phyloP scores from a whole-genome alignment of 1,284 basidiomycete species.

The Pterula multifida region DNA sequence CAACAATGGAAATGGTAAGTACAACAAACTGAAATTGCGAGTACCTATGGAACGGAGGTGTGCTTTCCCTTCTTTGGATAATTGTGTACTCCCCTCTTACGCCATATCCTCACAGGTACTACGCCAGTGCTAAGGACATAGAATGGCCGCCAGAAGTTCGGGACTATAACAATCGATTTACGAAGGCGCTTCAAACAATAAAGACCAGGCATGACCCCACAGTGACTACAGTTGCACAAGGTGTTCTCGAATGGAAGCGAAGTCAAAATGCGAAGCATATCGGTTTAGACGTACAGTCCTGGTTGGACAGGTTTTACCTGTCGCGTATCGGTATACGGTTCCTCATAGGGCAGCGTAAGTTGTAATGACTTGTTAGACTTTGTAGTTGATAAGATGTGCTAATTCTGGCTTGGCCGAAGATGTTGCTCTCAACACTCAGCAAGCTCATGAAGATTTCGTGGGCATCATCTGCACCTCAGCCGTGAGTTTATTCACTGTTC shows the following conservation, averaged over 20 bases:
- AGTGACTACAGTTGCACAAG: slow-evolving; percentile 94
- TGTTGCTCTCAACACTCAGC: slow-evolving; percentile 83
- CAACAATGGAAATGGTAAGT: slow-evolving; percentile 24
- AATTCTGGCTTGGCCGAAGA: slow-evolving; percentile 33
- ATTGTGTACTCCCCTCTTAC: slow-evolving; percentile 3
- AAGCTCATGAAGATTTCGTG: slow-evolving; percentile 85
- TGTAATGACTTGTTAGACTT: slow-evolving; percentile 2
- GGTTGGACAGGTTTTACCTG: slow-evolving; percentile 97
- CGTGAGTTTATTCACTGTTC: slow-evolving; percentile 27
- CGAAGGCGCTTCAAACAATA: slow-evolving; percentile 78
- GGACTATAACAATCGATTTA: slow-evolving; percentile 91
- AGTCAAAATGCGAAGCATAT: slow-evolving; percentile 48
- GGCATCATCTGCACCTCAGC: slow-evolving; percentile 97
- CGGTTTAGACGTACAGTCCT: slow-evolving; percentile 85
- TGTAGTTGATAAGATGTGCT: slow-evolving; percentile 4
- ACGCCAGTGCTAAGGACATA: slow-evolving; percentile 59
- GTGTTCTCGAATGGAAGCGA: slow-evolving; percentile 73
- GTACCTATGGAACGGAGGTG: slow-evolving; percentile 67
- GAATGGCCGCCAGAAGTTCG: slow-evolving; percentile 88
- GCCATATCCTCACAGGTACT: slow-evolving; percentile 51
- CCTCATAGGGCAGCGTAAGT: slow-evolving; percentile 83
- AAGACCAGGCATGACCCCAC: slow-evolving; percentile 96
- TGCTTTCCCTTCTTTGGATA: slow-evolving; percentile 11
- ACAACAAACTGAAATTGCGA: slow-evolving; percentile 49
- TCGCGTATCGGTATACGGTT: slow-evolving; percentile 95